phyloP scores from a whole-genome alignment of 2,329 filamentous ascomycete species.

The Phaeosphaeria sp. region DNA sequence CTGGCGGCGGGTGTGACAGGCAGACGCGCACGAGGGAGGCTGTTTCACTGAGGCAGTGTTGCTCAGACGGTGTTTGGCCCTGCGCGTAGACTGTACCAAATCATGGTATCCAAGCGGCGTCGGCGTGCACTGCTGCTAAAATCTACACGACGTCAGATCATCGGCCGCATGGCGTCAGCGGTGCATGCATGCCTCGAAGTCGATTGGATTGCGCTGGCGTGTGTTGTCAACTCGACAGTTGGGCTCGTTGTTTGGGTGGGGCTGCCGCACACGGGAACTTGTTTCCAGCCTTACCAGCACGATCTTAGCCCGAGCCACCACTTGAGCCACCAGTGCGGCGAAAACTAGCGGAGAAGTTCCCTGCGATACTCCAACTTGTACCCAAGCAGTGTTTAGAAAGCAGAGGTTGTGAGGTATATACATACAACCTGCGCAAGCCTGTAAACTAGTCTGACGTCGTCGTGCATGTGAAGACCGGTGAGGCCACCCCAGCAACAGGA shows the following conservation, averaged over 20 bases:
- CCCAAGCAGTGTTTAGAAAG: too few species aligned
- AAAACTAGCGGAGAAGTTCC: not conserved
- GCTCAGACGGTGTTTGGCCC: conserved; percentile 39
- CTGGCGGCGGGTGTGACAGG: conserved; percentile 12
- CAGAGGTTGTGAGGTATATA: not conserved
- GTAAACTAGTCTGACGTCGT: conserved; percentile 18
- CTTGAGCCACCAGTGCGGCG: not conserved
- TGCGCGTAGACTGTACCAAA: conserved; percentile 31
- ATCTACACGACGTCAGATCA: conserved; percentile 20
- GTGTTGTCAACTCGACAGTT: conserved; percentile 16
- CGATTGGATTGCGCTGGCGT: conserved; percentile 25
- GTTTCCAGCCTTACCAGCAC: conserved; percentile 13
- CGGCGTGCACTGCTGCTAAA: conserved; percentile 9
- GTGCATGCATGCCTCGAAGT: conserved; percentile 12
- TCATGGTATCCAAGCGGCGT: conserved; percentile 26
- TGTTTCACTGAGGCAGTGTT: conserved; percentile 34
- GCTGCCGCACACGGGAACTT: conserved; percentile 10
- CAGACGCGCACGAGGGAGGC: conserved; percentile 19
- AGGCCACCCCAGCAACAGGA: conserved; percentile 7
- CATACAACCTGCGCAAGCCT: not conserved
- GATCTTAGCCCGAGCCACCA: conserved; percentile 7
- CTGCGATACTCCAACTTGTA: not conserved
- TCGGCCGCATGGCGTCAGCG: conserved; percentile 29
- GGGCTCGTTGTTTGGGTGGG: conserved; percentile 24
- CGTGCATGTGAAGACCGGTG: conserved; percentile 15